phyloP scores from a whole-genome alignment of 192 early-diverging fungal species.

The Umbelopsis sp. region DNA sequence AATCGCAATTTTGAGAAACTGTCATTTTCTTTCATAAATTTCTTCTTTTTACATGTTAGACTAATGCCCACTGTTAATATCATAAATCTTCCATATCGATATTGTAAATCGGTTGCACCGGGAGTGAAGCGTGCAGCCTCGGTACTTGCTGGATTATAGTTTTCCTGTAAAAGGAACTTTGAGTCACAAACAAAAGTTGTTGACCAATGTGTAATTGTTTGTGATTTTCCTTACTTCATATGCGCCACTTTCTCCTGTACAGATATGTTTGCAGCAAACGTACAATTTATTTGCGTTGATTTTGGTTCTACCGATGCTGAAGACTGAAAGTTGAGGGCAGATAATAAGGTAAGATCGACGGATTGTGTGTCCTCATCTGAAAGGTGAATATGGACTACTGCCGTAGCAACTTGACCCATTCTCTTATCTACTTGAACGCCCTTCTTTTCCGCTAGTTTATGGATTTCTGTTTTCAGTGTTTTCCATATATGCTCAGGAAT shows the following conservation, averaged over 20 bases:
- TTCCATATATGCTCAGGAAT: slow-evolving; percentile 5
- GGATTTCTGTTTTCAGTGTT: background rate
- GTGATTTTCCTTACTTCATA: background rate
- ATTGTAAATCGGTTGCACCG: background rate
- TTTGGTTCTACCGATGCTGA: background rate
- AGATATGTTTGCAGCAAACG: background rate
- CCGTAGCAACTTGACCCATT: slow-evolving; percentile 3
- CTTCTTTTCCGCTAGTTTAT: background rate
- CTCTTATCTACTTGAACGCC: slow-evolving; percentile 2
- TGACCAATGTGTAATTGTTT: background rate
- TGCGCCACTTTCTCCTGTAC: slow-evolving; percentile 8
- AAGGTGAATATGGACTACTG: background rate
- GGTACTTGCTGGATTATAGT: slow-evolving; percentile 4
- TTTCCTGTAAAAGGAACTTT: background rate
- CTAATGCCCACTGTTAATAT: too few species aligned
- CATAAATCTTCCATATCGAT: background rate
- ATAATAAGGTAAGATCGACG: background rate
- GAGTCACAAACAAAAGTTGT: background rate
- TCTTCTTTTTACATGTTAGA: too few species aligned
- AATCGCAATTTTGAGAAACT: background rate
- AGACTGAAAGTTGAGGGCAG: background rate
- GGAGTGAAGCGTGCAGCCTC: background rate
- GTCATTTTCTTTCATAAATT: background rate
- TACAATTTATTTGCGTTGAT: background rate
- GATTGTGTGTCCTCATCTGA: background rate